Base-by-base conservation (phyloP, 306 rosid species). In the Geum urbanum region DNA sequence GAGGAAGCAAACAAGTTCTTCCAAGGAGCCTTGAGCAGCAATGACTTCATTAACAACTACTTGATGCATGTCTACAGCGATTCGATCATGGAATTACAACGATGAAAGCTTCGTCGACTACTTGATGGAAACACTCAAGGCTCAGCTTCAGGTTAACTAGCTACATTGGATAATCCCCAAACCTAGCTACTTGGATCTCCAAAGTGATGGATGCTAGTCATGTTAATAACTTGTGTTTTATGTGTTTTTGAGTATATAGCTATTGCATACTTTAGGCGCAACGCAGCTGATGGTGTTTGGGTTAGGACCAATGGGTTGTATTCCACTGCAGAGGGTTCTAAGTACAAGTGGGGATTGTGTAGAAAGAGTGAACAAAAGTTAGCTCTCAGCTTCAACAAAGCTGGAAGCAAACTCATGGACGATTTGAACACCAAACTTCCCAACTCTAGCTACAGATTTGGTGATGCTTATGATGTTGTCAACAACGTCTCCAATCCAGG, bases 241-340 rank as follows among this genome's bases (percentile, higher is more conserved):
- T 62, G 45, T 50, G 9, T 7, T n/a, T 59, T 11, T 8, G 60
- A 63, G 77, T 1, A 27, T 27, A 27, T 70, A 94, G 99, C 4
- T 84, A 19, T 84, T 94, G 82, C 87, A 94, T 63, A 40, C 86
- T 11, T 75, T 81, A 75, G 99, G 99, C 44, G 99, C 88, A 76
- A 82, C 96, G 81, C 63, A 91, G 79, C 70, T 94, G 69, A 83
- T 86, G 81, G 96, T 89, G 73, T 90, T 92, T 79, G 98, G 98
- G 62, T 74, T 89, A 18, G 96, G 96, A 4, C 98, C 98, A 61
- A 88, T 89, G 98, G 98, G 98, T 7, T 92, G 96, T 80, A 89
- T 89, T 77, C 98, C 96, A 15, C 92, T 92, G 20, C 96, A 89
- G 54, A 89, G 99, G 78, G 96, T 94, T 44, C 85, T 94, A 7